Conservation (phyloP, 148 eudicot species). For the Pouteria glomerata region DNA sequence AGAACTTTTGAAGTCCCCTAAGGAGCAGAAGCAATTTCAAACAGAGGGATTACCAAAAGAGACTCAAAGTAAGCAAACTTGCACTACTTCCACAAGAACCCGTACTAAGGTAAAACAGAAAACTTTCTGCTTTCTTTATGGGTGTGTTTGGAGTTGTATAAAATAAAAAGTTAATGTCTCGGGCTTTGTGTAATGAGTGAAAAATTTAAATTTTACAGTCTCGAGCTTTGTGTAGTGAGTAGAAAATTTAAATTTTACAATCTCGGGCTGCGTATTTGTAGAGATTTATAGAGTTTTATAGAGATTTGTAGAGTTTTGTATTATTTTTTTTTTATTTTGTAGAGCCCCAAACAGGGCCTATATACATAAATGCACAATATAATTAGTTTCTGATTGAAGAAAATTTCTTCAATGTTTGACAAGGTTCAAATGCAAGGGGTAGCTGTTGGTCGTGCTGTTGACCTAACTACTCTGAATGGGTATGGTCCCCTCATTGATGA, state of each 20-base stretch:
- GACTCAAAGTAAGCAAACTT: constrained; percentile 29
- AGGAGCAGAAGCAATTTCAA: constrained; percentile 30
- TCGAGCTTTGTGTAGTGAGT: too few species aligned
- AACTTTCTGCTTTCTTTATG: background rate
- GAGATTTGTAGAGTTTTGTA: too few species aligned
- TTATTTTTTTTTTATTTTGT: background rate
- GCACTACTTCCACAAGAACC: constrained; percentile 48
- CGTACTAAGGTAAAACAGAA: constrained; percentile 59
- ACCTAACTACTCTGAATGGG: constrained; percentile 51
- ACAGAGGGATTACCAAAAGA: constrained; percentile 29
- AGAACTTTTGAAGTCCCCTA: constrained; percentile 23
- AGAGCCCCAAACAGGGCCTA: too few species aligned
- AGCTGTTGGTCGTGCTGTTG: constrained; percentile 93
- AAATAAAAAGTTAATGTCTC: too few species aligned
- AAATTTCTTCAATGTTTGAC: background rate
- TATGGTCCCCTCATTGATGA: constrained; percentile 59
- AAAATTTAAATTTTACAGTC: too few species aligned
- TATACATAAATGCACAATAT: too few species aligned
- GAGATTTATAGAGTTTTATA: too few species aligned
- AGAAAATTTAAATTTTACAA: too few species aligned
- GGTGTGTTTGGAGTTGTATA: too few species aligned
- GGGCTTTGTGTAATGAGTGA: too few species aligned
- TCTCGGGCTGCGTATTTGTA: too few species aligned
- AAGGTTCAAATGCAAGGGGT: constrained; percentile 98
- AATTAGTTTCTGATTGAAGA: background rate